Evolutionary conservation across 805 yeast genomes (phyloP).

Genomic region (Wickerhamomyces bovis): DNA sequence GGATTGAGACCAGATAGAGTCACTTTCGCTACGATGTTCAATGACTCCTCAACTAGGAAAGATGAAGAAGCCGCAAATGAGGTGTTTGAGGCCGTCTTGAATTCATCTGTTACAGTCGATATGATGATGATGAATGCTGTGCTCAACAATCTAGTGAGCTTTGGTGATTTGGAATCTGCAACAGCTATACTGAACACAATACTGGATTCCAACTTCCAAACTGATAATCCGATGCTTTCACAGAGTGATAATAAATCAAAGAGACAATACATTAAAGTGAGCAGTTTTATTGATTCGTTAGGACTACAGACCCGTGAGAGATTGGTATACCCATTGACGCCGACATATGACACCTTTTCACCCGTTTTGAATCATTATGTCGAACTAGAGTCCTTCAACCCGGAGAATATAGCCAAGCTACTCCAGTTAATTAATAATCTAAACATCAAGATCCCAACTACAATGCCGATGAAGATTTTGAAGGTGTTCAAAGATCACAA

Average conservation of each 20-base stretch:
- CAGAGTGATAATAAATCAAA: slow-evolving; percentile 1
- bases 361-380: slow-evolving; percentile 11
- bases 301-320: not conserved
- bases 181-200: not conserved
- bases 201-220: not conserved
- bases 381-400: slow-evolving; percentile 1
- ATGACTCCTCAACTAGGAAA: slow-evolving; percentile 9
- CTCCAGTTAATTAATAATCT: slow-evolving; percentile 3
- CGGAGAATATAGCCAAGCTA: slow-evolving; percentile 1
- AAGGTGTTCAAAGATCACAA: not conserved
- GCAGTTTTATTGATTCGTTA: slow-evolving; percentile 10
- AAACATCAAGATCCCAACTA: not conserved
- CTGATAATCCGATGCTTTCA: not conserved
- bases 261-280: slow-evolving; percentile 2
- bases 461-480: not conserved
- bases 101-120: not conserved
- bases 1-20: slow-evolving; percentile 25
- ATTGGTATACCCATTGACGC: slow-evolving; percentile 7
- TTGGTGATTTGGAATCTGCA: not conserved
- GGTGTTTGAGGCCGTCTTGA: slow-evolving; percentile 2
- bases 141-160: not conserved
- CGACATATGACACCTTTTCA: slow-evolving; percentile 13
- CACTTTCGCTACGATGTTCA: slow-evolving; percentile 22
- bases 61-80: slow-evolving; percentile 1
- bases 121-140: not conserved